Base-by-base conservation (phyloP, 1,284 basidiomycete species). In the Chiua sp. region DNA sequence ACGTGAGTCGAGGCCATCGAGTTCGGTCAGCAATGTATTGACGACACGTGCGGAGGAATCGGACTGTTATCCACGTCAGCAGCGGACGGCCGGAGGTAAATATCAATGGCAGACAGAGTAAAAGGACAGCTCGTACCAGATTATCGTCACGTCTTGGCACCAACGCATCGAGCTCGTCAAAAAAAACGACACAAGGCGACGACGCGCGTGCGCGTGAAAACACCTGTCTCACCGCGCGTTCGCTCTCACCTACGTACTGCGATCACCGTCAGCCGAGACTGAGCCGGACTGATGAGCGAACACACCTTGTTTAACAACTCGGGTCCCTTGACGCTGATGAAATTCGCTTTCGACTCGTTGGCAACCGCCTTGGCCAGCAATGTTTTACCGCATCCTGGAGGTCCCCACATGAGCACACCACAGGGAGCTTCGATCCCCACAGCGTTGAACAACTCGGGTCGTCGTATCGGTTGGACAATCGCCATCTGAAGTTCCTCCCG, bases 201-300 rank as follows among this genome's bases (percentile, higher is more conserved):
- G 93, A 95, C 2, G 94, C 93, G 2, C 93, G 82, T 2, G 95
- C 94, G 13, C 94, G 82, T 0, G 92, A 88, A 75, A 97, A 98
- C 0, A 98, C 94, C 72, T 98, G 95, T 47, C 97, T 82, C 0
- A 99, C 94, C 0, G 97, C 96, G 30, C 94, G 82, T 73, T 99
- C 98, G 74, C 93, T 96, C 79, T 99, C 97, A 28, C 97, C 97
- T 0, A 99, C 96, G 68, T 98, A 99, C 94, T 98, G 72, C 23
- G 3, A 12, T 18, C 30, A 22, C 11, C 22, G 42, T 59, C 55
- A 60, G 15, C 20, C 30, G 22, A 26, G 28, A 44, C 18, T 23
- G 32, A 51, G 47, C 51, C 32, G 54, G 35, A 42, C 35, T n/a
- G 4, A 53, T n/a, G 7, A 47, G 59, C n/a, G 10, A 22, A 47